Evolutionary conservation across 176 grass and related monocot genomes (phyloP).

Genomic region (Raddia guianensis): DNA sequence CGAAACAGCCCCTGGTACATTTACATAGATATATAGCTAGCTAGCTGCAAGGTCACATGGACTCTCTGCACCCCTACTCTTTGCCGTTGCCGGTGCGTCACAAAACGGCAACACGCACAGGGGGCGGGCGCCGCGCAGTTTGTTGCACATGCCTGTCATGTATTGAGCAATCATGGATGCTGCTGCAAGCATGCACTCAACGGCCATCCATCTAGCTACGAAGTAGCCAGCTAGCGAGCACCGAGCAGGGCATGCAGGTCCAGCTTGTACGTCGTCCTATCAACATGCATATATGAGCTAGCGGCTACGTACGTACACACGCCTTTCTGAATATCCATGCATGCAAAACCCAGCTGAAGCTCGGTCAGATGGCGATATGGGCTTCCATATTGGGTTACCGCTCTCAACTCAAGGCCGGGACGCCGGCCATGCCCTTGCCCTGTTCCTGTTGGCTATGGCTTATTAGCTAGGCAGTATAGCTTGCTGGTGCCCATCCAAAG

Average conservation of each 20-base stretch:
- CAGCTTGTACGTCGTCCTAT: too few relatives aligned
- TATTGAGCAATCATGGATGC: background rate
- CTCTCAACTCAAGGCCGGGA: too few relatives aligned
- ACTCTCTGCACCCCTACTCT: constrained; percentile 2
- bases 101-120: background rate
- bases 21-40: background rate
- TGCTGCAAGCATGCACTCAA: constrained; percentile 27
- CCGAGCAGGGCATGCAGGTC: too few relatives aligned
- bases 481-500: too few relatives aligned
- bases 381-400: background rate
- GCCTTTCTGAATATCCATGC: background rate
- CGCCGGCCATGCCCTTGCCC: too few relatives aligned
- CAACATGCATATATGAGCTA: too few relatives aligned
- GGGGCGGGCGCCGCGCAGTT: background rate
- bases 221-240: too few relatives aligned
- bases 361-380: background rate
- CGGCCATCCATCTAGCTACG: constrained; percentile 10
- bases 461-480: too few relatives aligned
- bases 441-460: too few relatives aligned
- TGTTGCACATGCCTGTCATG: constrained; percentile 2
- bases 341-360: background rate
- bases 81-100: background rate
- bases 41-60: background rate
- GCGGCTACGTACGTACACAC: too few relatives aligned
- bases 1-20: too few relatives aligned